Conservation (phyloP, 192 early-diverging fungal species). For the Pilaira anomala region DNA sequence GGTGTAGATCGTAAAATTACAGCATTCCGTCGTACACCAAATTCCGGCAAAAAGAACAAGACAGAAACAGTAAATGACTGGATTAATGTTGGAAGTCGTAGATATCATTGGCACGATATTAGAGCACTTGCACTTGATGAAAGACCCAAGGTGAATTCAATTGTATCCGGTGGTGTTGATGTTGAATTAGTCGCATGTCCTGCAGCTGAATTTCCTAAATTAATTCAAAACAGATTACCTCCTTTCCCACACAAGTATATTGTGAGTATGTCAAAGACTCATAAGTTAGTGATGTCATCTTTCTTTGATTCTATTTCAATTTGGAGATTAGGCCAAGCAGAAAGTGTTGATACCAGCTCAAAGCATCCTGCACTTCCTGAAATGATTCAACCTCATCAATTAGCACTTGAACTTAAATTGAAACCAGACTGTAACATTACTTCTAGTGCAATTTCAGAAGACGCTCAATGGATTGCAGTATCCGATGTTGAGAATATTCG, state of each 20-base stretch:
- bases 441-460: conserved; percentile 70
- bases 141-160: conserved; percentile 55
- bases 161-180: conserved; percentile 87
- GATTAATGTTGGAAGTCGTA: conserved; percentile 79
- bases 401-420: conserved; percentile 74
- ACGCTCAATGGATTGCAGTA: conserved; percentile 81
- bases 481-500: conserved; percentile 71
- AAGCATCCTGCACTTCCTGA: conserved; percentile 38
- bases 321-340: conserved; percentile 76
- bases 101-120: conserved; percentile 95
- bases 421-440: conserved; percentile 68
- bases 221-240: conserved; percentile 58
- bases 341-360: neutral
- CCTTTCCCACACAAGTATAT: conserved; percentile 59
- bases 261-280: conserved; percentile 59
- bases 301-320: conserved; percentile 70
- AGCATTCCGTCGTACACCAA: conserved; percentile 57
- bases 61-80: conserved; percentile 50
- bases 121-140: conserved; percentile 81
- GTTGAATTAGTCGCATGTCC: conserved; percentile 64
- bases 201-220: conserved; percentile 57
- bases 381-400: conserved; percentile 60
- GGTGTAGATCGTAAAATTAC: conserved; percentile 90
- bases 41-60: conserved; percentile 35
- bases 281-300: conserved; percentile 59